A percentile compares a stretch with the other conserved stretches of the same genome.
These are phyloP conservation scores for Aspergillus proliferans DNA, from an alignment of 2,329 filamentous ascomycete species.

Conservation along the genomic window DNA sequence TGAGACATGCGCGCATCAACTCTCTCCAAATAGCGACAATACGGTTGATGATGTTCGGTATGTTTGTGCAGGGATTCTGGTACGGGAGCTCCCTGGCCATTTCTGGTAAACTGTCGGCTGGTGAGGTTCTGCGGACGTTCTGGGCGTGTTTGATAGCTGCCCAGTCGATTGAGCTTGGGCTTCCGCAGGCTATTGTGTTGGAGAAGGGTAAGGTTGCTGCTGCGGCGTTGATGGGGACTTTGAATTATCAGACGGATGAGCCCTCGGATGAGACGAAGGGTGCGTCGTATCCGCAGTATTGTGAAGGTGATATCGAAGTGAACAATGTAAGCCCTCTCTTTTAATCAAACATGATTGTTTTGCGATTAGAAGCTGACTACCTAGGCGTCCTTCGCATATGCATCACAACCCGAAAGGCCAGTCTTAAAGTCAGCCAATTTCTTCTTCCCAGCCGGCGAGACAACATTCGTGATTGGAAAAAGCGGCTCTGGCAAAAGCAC, in stretches of 20 bases:
- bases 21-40: conserved; percentile 67
- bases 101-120: conserved; percentile 52
- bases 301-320: conserved; percentile 63
- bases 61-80: conserved; percentile 89
- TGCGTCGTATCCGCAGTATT: conserved; percentile 34
- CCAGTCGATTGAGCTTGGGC: conserved; percentile 64
- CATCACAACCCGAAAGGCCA: conserved; percentile 55
- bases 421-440: conserved; percentile 60
- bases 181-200: conserved; percentile 71
- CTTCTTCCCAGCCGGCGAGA: conserved; percentile 64
- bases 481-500: conserved; percentile 95
- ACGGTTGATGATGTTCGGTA: conserved; percentile 65
- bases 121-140: conserved; percentile 73
- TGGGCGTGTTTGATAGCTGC: conserved; percentile 73
- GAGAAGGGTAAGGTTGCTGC: conserved; percentile 74
- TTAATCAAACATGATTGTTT: not conserved
- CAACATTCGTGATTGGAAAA: conserved; percentile 74
- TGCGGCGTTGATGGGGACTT: conserved; percentile 50
- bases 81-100: conserved; percentile 69
- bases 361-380: not conserved
- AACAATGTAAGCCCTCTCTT: conserved; percentile 48
- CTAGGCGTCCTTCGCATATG: conserved; percentile 66
- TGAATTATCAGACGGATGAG: conserved; percentile 22
- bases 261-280: conserved; percentile 23
- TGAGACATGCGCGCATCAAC: conserved; percentile 61